phyloP scores from a whole-genome alignment of 2,329 filamentous ascomycete species.

The Biscogniauxia marginata region DNA sequence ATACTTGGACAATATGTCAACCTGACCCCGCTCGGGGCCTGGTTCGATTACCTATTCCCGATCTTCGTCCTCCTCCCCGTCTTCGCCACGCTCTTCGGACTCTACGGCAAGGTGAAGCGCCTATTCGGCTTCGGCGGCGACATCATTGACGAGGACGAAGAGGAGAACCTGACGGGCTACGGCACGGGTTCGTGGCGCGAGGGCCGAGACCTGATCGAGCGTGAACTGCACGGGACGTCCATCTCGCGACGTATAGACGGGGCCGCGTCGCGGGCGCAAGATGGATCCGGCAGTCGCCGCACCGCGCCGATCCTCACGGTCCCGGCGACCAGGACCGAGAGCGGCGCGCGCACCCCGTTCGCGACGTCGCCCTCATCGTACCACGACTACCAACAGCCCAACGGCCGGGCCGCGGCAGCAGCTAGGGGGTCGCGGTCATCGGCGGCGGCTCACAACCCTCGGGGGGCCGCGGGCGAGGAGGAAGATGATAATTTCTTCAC shows the following conservation, averaged over 20 bases:
- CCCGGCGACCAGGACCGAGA: conserved; percentile 39
- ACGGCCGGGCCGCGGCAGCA: background rate
- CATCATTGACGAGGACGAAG: conserved; percentile 73
- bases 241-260: conserved; percentile 50
- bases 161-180: conserved; percentile 62
- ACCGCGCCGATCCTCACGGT: conserved; percentile 49
- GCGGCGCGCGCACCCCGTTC: conserved; percentile 42
- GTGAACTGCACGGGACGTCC: conserved; percentile 70
- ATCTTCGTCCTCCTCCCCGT: conserved; percentile 85
- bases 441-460: too few species aligned
- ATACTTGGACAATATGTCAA: conserved; percentile 84
- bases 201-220: conserved; percentile 84
- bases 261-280: conserved; percentile 36
- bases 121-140: conserved; percentile 74
- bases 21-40: conserved; percentile 75
- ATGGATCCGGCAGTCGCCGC: conserved; percentile 32
- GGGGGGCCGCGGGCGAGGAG: conserved; percentile 42
- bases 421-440: too few species aligned
- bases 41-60: conserved; percentile 87
- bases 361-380: conserved; percentile 42
- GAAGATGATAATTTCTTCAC: conserved; percentile 82
- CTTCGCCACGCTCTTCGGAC: conserved; percentile 78
- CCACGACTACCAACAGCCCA: conserved; percentile 30
- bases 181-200: conserved; percentile 88
- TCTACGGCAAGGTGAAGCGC: conserved; percentile 80